Evolutionary conservation across 106 monocot genomes (phyloP), one percentile per base, ranked within the genome.

Genomic region (Narthecium ossifragum): DNA sequence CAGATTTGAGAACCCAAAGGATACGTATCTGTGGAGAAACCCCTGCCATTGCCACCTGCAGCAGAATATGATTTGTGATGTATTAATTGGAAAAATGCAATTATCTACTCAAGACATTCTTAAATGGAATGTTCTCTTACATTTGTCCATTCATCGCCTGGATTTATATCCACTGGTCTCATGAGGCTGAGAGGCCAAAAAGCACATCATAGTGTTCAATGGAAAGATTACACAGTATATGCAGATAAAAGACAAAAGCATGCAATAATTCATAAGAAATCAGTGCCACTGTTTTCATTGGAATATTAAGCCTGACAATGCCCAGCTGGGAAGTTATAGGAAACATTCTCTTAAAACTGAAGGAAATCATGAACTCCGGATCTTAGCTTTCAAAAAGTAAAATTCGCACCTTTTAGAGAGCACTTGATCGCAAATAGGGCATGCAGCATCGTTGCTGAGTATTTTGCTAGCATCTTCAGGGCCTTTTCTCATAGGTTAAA

Each of bases 401-500:
- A 28, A 39, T 53, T 27, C 14, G 6, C 9, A 84, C 98, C 98
- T 98, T 77, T 77, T 98, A 11, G 98, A 88, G 40, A 98, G 98
- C 30, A 85, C 98, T 76, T 98, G 91, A 68, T 98, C 91, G 59
- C 98, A 98, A 46, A 98, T 77, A 59, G 98, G 98, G 66, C 91
- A 98, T 9, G 90, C 76, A 54, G 71, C 84, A 91, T 98, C 91
- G 74, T 70, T 85, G 57, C 52, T 85, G n/a, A 98, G 69, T 55
- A 98, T 91, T 59, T 91, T 98, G 65, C 72, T 69, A 6, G 98
- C 98, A 77, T 98, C 98, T 61, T 98, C 98, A 20, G 78, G 54
- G 61, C 98, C 98, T 98, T 74, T 67, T 54, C 3, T 46, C 18
- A 11, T 17, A 41, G n/a, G 50, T 80, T 70, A 78, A 80, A 54